Percentiles rank a stretch among this genome's conserved stretches.
phyloP scores from a whole-genome alignment of 108 stramenopile species.

The Cyclotella choctawhatcheeana region DNA sequence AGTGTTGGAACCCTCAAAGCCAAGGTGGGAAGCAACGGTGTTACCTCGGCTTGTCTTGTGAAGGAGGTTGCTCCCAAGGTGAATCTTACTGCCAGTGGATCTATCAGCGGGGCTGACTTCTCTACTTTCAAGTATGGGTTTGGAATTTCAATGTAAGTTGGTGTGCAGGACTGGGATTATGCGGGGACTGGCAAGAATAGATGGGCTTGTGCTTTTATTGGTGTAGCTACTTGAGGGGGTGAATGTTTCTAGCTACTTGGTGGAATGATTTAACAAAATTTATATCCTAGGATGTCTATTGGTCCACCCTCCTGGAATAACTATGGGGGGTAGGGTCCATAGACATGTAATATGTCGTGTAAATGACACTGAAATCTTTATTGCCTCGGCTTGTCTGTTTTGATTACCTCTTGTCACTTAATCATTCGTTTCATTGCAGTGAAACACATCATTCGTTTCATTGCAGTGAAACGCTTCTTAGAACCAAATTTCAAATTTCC shows the following conservation, averaged over 20 bases:
- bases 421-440: neutral
- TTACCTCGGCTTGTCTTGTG: constrained; percentile 74
- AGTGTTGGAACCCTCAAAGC: constrained; percentile 86
- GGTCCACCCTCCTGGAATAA: neutral
- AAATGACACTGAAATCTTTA: neutral
- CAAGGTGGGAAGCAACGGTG: constrained; percentile 79
- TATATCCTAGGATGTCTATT: constrained; percentile 2
- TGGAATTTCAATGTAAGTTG: constrained; percentile 52
- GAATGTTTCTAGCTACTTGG: no score
- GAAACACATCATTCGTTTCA: no score
- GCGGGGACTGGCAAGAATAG: no score
- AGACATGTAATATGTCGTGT: neutral
- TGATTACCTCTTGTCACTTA: neutral
- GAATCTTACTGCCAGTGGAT: constrained; percentile 84
- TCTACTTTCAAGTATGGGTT: constrained; percentile 90
- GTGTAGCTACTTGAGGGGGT: no score
- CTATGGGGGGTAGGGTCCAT: neutral
- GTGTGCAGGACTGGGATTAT: neutral
- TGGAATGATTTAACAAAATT: constrained; percentile 29
- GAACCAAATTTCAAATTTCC: no score
- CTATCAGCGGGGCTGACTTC: constrained; percentile 69
- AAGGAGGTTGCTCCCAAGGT: constrained; percentile 91
- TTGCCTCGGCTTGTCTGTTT: neutral
- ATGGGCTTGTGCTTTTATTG: no score
- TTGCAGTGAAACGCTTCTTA: no score